A percentile compares a stretch with the other conserved stretches of the same genome.
These are phyloP conservation scores for Paspalum notatum DNA, from an alignment of 176 grass and related monocot genomes.

Conservation along the genomic window DNA sequence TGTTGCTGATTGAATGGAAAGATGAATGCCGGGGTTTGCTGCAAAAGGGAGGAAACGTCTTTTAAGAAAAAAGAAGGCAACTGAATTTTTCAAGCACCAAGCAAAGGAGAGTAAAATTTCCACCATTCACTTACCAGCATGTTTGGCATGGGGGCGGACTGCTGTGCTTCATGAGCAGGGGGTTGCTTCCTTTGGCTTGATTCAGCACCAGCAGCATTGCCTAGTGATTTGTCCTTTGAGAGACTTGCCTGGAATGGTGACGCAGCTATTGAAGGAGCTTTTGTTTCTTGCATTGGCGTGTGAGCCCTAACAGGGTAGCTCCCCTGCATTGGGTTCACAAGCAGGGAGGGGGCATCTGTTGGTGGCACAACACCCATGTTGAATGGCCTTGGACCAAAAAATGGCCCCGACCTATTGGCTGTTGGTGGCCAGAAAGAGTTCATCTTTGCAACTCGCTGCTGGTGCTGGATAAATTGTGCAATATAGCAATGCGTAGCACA, in stretches of 20 bases:
- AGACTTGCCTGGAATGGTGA: slow-evolving; percentile 51
- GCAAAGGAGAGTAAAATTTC: not conserved
- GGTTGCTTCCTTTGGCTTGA: slow-evolving; percentile 77
- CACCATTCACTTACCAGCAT: slow-evolving; percentile 60
- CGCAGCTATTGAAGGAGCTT: slow-evolving; percentile 38
- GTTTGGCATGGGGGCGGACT: slow-evolving; percentile 53
- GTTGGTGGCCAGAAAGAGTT: slow-evolving; percentile 69
- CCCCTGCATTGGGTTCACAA: slow-evolving; percentile 72
- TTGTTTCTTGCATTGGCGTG: slow-evolving; percentile 59
- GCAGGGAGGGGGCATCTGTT: slow-evolving; percentile 55
- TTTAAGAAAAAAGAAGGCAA: slow-evolving; percentile 15
- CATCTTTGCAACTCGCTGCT: slow-evolving; percentile 75
- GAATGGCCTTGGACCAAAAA: slow-evolving; percentile 74
- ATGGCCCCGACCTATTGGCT: slow-evolving; percentile 44
- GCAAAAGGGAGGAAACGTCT: slow-evolving; percentile 27
- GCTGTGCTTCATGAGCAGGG: slow-evolving; percentile 68
- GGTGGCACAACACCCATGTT: slow-evolving; percentile 65
- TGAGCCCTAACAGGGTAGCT: slow-evolving; percentile 69
- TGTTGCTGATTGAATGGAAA: slow-evolving; percentile 90
- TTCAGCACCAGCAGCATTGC: slow-evolving; percentile 56
- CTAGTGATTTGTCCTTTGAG: slow-evolving; percentile 61
- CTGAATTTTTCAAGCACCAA: not conserved
- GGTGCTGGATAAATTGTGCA: slow-evolving; percentile 73
- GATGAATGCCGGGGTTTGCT: slow-evolving; percentile 82
- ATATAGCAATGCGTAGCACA: slow-evolving; percentile 89